Percentiles rank a stretch among this genome's conserved stretches.
phyloP scores from a whole-genome alignment of 2,329 filamentous ascomycete genomes.

The Calonectria crousiana region DNA sequence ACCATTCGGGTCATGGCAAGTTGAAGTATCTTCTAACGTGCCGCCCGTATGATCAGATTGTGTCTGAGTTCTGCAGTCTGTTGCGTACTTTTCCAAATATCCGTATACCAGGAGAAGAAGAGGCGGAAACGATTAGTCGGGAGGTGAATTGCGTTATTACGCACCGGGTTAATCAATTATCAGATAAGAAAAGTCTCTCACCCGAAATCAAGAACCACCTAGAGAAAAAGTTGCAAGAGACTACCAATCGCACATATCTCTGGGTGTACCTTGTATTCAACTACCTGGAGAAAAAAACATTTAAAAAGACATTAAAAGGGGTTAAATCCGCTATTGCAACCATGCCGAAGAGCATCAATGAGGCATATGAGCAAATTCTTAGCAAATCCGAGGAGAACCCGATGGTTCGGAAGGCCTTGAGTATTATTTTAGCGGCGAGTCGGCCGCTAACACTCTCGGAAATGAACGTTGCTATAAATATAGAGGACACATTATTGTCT shows the following conservation, averaged over 20 bases:
- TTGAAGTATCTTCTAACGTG: conserved; percentile 53
- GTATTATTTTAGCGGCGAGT: conserved; percentile 42
- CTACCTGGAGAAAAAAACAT: conserved; percentile 37
- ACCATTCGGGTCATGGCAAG: neutral
- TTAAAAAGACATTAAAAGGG: conserved; percentile 38
- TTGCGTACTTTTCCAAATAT: conserved; percentile 42
- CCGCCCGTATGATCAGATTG: conserved; percentile 49
- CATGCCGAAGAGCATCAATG: conserved; percentile 45
- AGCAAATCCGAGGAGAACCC: conserved; percentile 17
- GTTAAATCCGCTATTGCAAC: conserved; percentile 33
- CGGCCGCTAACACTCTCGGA: conserved; percentile 44
- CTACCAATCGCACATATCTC: conserved; percentile 51
- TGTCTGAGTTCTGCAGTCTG: conserved; percentile 41
- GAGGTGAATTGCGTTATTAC: conserved; percentile 53
- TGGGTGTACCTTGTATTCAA: conserved; percentile 53
- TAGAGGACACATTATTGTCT: conserved; percentile 19
- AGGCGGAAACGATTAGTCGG: conserved; percentile 49
- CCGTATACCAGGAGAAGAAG: conserved; percentile 51
- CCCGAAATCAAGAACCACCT: too few relatives aligned
- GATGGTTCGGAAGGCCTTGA: conserved; percentile 34
- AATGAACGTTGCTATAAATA: conserved; percentile 45
- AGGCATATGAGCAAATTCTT: conserved; percentile 46
- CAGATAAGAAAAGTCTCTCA: neutral
- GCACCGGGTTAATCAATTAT: conserved; percentile 40
- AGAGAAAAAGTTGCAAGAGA: conserved; percentile 21